These are phyloP conservation scores for Mycosarcoma mackinlayi DNA, from an alignment of 1,284 basidiomycete genomes.

Conservation along the genomic window DNA sequence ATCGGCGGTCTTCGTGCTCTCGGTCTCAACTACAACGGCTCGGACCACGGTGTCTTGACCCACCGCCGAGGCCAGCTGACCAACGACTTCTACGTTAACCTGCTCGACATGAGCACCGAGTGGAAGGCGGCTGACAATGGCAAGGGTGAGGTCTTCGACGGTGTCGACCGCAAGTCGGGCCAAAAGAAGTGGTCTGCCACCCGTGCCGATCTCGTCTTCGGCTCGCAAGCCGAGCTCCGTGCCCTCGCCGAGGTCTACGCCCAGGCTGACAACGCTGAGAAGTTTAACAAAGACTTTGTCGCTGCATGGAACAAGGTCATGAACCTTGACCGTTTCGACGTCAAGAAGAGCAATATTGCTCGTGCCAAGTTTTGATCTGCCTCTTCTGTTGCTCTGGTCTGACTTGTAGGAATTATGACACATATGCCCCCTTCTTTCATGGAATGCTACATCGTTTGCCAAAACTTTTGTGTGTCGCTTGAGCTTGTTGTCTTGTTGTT, in stretches of 20 bases:
- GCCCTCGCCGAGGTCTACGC: constrained; percentile 38
- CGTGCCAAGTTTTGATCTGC: constrained; percentile 31
- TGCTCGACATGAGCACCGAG: constrained; percentile 47
- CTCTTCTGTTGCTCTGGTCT: not conserved
- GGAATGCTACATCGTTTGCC: not conserved
- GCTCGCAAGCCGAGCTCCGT: constrained; percentile 41
- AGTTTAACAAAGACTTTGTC: constrained; percentile 43
- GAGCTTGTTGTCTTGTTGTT: not conserved
- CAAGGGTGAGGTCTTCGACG: constrained; percentile 34
- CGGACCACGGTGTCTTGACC: constrained; percentile 34
- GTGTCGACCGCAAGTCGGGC: constrained; percentile 43
- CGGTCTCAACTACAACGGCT: constrained; percentile 41
- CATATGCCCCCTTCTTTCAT: not conserved
- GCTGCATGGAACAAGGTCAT: constrained; percentile 47
- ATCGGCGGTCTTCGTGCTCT: constrained; percentile 45
- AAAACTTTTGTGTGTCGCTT: not conserved
- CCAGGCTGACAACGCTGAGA: constrained; percentile 41
- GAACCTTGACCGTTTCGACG: constrained; percentile 44
- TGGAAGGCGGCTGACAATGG: constrained; percentile 40
- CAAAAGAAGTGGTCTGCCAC: constrained; percentile 48
- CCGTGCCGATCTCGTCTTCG: constrained; percentile 40
- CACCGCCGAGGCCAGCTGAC: constrained; percentile 35
- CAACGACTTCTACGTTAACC: constrained; percentile 47
- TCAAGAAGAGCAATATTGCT: constrained; percentile 45
- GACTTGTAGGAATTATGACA: constrained; percentile 8